These are phyloP conservation scores for Elsinoe arachidis DNA, from an alignment of 2,329 filamentous ascomycete species.

Conservation along the genomic window DNA sequence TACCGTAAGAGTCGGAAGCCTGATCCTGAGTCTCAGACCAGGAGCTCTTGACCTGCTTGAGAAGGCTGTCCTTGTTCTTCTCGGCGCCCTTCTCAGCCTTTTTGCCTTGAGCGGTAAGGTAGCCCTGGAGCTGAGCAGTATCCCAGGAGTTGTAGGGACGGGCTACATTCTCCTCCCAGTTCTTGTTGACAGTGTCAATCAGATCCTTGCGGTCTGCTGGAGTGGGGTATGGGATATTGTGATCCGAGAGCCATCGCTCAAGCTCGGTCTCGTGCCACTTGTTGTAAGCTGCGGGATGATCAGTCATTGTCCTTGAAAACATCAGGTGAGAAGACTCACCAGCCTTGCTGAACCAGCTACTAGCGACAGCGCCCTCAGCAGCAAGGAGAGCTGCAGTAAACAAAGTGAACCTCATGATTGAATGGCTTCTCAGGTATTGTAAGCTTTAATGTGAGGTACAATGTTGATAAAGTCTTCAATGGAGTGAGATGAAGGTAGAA, in stretches of 20 bases:
- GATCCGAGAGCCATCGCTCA: slow-evolving; percentile 89
- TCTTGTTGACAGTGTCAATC: slow-evolving; percentile 78
- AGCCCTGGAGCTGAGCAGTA: slow-evolving; percentile 55
- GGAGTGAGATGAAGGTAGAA: neutral
- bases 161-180: slow-evolving; percentile 75
- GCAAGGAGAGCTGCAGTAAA: slow-evolving; percentile 62
- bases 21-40: slow-evolving; percentile 78
- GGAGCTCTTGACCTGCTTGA: slow-evolving; percentile 59
- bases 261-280: slow-evolving; percentile 98
- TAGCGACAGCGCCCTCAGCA: slow-evolving; percentile 60
- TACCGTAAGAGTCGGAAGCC: slow-evolving; percentile 60
- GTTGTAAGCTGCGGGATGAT: slow-evolving; percentile 66
- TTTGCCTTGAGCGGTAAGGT: slow-evolving; percentile 62
- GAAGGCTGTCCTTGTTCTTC: slow-evolving; percentile 58
- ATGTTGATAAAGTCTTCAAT: slow-evolving; percentile 5
- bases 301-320: slow-evolving; percentile 20
- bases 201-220: slow-evolving; percentile 88
- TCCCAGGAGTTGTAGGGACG: slow-evolving; percentile 73
- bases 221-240: slow-evolving; percentile 83
- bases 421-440: slow-evolving; percentile 6
- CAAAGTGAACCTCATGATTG: slow-evolving; percentile 66
- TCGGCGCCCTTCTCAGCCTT: slow-evolving; percentile 59
- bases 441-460: neutral
- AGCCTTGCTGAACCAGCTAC: slow-evolving; percentile 77
- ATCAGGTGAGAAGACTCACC: slow-evolving; percentile 47